Base-by-base conservation (phyloP, 257 asterid species). In the Plantago major region DNA sequence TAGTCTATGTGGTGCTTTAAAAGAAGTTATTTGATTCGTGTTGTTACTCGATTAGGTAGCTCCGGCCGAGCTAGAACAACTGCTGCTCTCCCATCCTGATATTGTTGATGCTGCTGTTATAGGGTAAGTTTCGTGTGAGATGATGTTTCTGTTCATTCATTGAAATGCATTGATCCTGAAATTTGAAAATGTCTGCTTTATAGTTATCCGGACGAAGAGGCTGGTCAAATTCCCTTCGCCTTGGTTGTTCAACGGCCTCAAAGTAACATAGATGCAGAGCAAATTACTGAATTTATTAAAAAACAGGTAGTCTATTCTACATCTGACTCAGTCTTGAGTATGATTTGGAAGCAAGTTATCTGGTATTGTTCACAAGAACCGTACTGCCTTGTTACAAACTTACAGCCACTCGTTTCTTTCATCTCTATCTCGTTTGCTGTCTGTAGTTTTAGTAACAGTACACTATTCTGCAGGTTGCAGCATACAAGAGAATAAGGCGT, bases 41-140 rank as follows among this genome's bases (percentile, higher is more conserved):
- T 1, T 63, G 48, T 58, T 67, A 16, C 19, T 52, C 63, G 46
- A 68, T 37, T 70, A 83, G 90, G 85, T 83, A 52, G 50, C 87
- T 42, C 87, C 87, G 10, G 81, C 77, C 45, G 90, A 83, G 76
- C 79, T 83, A 17, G 90, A 83, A 53, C 77, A 74, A 22, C 67
- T 83, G 67, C 81, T 83, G 46, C 83, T 68, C 14, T 62, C 80
- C 7, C 87, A 83, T 66, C 83, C 80, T 9, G 75, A 76, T 43
- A 78, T 83, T 48, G 62, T 61, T 9, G 87, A 83, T 71, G 90
- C 81, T 47, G 87, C 83, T 62, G 85, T 83, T 0, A 78, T 83
- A 46, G 75, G 78, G 83, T 83, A 69, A 73, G 81, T 59, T 62
- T 50, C 46, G 7, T 33, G 40, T 61, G 53, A 5, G 0, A 10